These are phyloP conservation scores for Kuraishia capsulata DNA, from an alignment of 805 yeast genomes.

Conservation along the genomic window DNA sequence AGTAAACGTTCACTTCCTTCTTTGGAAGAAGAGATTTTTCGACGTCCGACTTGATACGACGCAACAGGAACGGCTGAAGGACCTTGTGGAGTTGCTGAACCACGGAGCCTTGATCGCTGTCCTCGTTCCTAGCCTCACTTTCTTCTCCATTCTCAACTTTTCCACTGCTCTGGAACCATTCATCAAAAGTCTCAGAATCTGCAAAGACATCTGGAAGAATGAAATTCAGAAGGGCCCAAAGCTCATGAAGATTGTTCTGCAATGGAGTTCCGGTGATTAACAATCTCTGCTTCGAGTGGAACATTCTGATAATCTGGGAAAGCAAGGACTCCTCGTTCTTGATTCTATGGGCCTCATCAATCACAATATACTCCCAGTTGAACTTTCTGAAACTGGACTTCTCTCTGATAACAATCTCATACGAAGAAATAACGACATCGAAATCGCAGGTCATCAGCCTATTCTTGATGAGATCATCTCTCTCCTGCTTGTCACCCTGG, in stretches of 20 bases:
- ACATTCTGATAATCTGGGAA: constrained; percentile 3
- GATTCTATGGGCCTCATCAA: constrained; percentile 80
- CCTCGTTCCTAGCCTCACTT: constrained; percentile 16
- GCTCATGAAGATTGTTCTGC: constrained; percentile 70
- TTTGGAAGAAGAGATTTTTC: constrained; percentile 72
- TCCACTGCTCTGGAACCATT: constrained; percentile 54
- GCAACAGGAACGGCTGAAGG: constrained; percentile 61
- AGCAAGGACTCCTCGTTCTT: constrained; percentile 58
- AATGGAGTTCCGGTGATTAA: constrained; percentile 78
- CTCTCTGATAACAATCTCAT: constrained; percentile 71
- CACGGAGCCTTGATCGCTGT: too few relatives aligned
- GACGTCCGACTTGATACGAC: constrained; percentile 76
- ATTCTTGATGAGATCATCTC: constrained; percentile 43
- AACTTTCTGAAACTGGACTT: constrained; percentile 58
- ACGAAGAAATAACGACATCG: constrained; percentile 65
- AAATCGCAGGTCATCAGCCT: constrained; percentile 51
- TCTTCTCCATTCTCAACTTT: constrained; percentile 22
- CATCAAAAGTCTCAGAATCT: constrained; percentile 64
- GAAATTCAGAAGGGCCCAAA: constrained; percentile 75
- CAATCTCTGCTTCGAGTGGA: constrained; percentile 41
- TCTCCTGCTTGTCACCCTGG: constrained; percentile 67
- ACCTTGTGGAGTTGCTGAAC: constrained; percentile 70
- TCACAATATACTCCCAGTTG: constrained; percentile 67
- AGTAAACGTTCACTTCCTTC: constrained; percentile 63
- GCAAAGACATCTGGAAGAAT: constrained; percentile 72